Evolutionary conservation across 2,329 filamentous ascomycete genomes (phyloP).

Genomic region (Pseudogymnoascus sp.): DNA sequence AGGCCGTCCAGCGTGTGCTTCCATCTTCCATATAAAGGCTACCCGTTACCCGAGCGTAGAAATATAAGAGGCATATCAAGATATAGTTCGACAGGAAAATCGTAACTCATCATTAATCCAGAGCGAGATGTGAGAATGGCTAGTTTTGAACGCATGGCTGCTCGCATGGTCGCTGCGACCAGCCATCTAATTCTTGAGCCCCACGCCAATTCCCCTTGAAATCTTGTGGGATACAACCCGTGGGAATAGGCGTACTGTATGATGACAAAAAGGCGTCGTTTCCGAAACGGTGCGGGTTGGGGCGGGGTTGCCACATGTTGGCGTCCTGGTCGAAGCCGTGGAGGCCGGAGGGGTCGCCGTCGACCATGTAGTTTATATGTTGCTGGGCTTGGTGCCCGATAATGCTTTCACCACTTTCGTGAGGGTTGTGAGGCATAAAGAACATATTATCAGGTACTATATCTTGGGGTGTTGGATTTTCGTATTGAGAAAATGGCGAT

Average conservation of each 20-base stretch:
- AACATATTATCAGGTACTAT: background rate
- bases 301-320: background rate
- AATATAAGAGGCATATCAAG: background rate
- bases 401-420: constrained; percentile 50
- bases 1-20: background rate
- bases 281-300: background rate
- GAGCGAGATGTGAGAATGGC: background rate
- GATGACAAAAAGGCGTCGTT: background rate
- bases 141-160: background rate
- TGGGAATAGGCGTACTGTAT: background rate
- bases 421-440: constrained; percentile 43
- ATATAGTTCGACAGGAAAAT: background rate
- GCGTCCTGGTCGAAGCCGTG: background rate
- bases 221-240: background rate
- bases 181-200: background rate
- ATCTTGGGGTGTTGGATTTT: background rate
- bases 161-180: background rate
- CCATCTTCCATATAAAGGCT: background rate
- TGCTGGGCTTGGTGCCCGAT: constrained; percentile 18
- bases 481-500: constrained; percentile 4
- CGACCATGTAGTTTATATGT: background rate
- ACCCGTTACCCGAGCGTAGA: background rate
- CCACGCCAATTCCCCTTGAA: background rate
- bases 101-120: background rate
- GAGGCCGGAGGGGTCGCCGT: background rate